Base-by-base conservation (phyloP, 1,284 basidiomycete species). In the Vanrija sp. region DNA sequence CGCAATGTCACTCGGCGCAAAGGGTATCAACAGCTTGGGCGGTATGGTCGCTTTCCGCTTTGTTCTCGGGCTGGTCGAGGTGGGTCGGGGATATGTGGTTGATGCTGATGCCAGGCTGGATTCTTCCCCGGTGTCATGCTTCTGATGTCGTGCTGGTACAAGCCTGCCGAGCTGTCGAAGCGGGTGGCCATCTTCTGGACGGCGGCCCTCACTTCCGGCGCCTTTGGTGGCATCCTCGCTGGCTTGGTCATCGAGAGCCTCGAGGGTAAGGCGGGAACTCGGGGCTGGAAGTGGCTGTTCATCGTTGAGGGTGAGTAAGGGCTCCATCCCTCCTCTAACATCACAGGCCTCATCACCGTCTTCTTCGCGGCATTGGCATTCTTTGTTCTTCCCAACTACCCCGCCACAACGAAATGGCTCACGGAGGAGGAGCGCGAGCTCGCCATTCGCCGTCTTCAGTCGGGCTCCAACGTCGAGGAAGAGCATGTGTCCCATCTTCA, bases 261-360 rank as follows among this genome's bases (percentile, higher is more conserved):
- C 5, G 28, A 48, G 10, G 46, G 46, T 3, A 28, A 28, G 6
- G 46, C 26, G 1, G 29, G 29, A 3, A 48, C 46, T 7, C 46
- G 46, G 1, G 46, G 46, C 7, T 75, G 65, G 66, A 67, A 72
- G 45, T 74, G 73, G 70, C 60, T 74, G 45, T 76, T 73, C 66
- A 68, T 74, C 52, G 72, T 76, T 45, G 74, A 74, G 52, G 72
- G 71, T 48, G 42, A 23, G 19, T 74, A 63, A 63, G 66, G 70
- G 46, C 72, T 75, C 69, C 64, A 71, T 74, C 53, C 26, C 7
- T 28, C 2, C 6, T 28, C 7, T 23, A 6, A 28, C 7, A 34
- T 12, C 12, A 12, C 14, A 34, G 34, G 72, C 43, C 28, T 64
- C 12, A 65, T 61, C 23, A 72, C 75, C 14, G 65, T 66, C 14